These are phyloP conservation scores for Soucietia sequanensis DNA, from an alignment of 805 yeast genomes.

Conservation along the genomic window DNA sequence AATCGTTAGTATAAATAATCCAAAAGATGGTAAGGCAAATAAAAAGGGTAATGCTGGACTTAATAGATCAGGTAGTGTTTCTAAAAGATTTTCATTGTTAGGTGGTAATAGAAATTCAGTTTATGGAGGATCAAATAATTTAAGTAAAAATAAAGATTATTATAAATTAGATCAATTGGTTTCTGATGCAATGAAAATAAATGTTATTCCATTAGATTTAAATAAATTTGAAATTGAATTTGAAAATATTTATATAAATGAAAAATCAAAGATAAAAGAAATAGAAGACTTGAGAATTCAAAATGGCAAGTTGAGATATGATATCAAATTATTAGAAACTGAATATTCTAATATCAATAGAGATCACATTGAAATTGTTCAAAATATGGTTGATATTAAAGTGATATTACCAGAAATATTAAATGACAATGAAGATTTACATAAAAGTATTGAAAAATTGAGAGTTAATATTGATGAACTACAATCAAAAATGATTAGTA, in stretches of 20 bases:
- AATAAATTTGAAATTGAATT: slow-evolving; percentile 72
- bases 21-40: neutral
- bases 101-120: slow-evolving; percentile 18
- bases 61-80: slow-evolving; percentile 10
- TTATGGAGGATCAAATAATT: slow-evolving; percentile 7
- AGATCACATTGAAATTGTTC: slow-evolving; percentile 85
- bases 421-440: slow-evolving; percentile 70
- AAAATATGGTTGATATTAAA: slow-evolving; percentile 80
- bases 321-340: slow-evolving; percentile 70
- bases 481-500: slow-evolving; percentile 31
- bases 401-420: slow-evolving; percentile 69
- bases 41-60: slow-evolving; percentile 2
- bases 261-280: slow-evolving; percentile 62
- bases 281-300: slow-evolving; percentile 56
- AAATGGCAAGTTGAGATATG: slow-evolving; percentile 72
- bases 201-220: slow-evolving; percentile 70
- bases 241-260: slow-evolving; percentile 66
- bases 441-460: slow-evolving; percentile 38
- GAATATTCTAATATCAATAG: slow-evolving; percentile 66
- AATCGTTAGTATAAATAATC: neutral
- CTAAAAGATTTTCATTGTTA: slow-evolving; percentile 23
- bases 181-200: slow-evolving; percentile 70
- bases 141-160: slow-evolving; percentile 14
- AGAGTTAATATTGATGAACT: slow-evolving; percentile 38
- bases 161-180: slow-evolving; percentile 77